Percentiles rank a stretch among this genome's conserved stretches.
Evolutionary conservation across 768 basidiomycete species (phyloP).

Genomic region (Cystoderma amianthinum): DNA sequence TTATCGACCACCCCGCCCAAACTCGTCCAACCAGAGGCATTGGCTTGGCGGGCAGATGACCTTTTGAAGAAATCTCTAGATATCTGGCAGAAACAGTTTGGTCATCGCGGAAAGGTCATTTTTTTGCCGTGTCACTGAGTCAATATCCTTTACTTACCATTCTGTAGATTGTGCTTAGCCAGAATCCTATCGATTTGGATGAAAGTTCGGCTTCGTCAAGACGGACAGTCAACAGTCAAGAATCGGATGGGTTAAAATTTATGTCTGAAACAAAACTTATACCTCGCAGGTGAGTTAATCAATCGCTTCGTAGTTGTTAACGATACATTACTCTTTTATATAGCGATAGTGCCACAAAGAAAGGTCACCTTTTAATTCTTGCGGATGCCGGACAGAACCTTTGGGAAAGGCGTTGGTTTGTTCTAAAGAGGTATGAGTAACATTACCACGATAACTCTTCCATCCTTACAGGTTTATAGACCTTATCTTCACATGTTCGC

Average conservation of each 20-base stretch:
- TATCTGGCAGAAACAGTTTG: slow-evolving; percentile 83
- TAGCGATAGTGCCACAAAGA: slow-evolving; percentile 81
- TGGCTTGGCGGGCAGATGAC: slow-evolving; percentile 61
- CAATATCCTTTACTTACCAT: slow-evolving; percentile 10
- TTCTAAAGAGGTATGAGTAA: slow-evolving; percentile 74
- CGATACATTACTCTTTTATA: neutral
- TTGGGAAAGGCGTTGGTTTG: slow-evolving; percentile 87
- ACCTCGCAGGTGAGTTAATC: slow-evolving; percentile 55
- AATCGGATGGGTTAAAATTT: slow-evolving; percentile 54
- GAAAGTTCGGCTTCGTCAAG: slow-evolving; percentile 26
- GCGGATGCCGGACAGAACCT: slow-evolving; percentile 70
- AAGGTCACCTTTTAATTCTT: slow-evolving; percentile 76
- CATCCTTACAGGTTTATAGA: slow-evolving; percentile 29
- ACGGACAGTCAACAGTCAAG: slow-evolving; percentile 24
- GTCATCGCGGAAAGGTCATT: slow-evolving; percentile 67
- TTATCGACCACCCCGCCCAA: slow-evolving; percentile 49
- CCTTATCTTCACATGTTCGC: slow-evolving; percentile 87
- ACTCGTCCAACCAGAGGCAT: slow-evolving; percentile 41
- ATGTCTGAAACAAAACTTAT: slow-evolving; percentile 69
- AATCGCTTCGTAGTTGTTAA: slow-evolving; percentile 4
- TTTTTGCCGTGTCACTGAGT: slow-evolving; percentile 3
- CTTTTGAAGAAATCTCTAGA: slow-evolving; percentile 60
- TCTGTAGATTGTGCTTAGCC: slow-evolving; percentile 69
- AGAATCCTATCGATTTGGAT: slow-evolving; percentile 58
- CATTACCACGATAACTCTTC: slow-evolving; percentile 1